Conservation (phyloP, 495 filamentous ascomycete genomes). For the Collariella sp. region DNA sequence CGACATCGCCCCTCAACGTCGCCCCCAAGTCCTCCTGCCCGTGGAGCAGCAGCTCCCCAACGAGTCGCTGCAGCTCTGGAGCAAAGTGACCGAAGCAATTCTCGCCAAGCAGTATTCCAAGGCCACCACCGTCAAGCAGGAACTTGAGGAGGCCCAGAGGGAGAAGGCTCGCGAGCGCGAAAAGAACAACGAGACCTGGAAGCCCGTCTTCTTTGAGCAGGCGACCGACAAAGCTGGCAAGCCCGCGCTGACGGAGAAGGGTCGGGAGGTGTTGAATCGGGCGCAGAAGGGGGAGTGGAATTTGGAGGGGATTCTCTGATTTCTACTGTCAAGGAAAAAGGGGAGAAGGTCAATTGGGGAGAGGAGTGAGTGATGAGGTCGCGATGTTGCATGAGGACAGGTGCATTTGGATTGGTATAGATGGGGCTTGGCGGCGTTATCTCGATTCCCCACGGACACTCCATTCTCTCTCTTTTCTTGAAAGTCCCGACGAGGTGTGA, state of each 20-base stretch:
- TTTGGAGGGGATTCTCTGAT: slow-evolving; percentile 36
- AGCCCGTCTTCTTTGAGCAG: slow-evolving; percentile 83
- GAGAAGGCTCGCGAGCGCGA: slow-evolving; percentile 74
- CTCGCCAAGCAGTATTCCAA: slow-evolving; percentile 68
- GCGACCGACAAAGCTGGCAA: slow-evolving; percentile 64
- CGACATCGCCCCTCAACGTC: slow-evolving; percentile 70
- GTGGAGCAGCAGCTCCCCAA: slow-evolving; percentile 69
- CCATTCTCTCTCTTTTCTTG: too few species aligned
- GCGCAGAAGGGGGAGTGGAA: slow-evolving; percentile 55
- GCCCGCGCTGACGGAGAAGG: slow-evolving; percentile 73
- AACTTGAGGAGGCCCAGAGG: slow-evolving; percentile 85
- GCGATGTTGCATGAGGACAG: not conserved
- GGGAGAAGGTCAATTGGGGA: not conserved
- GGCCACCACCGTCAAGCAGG: slow-evolving; percentile 79
- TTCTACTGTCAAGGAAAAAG: too few species aligned
- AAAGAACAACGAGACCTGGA: slow-evolving; percentile 56
- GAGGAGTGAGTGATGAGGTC: not conserved
- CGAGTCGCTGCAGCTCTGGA: slow-evolving; percentile 86
- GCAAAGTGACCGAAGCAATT: slow-evolving; percentile 80
- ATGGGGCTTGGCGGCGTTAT: not conserved
- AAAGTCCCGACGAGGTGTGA: too few species aligned
- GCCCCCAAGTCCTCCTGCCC: slow-evolving; percentile 71
- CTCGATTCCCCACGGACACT: too few species aligned
- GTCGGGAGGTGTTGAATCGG: slow-evolving; percentile 57
- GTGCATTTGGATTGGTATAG: not conserved